phyloP scores from a whole-genome alignment of 1,284 basidiomycete genomes.

The Rhodotorula glutinis region DNA sequence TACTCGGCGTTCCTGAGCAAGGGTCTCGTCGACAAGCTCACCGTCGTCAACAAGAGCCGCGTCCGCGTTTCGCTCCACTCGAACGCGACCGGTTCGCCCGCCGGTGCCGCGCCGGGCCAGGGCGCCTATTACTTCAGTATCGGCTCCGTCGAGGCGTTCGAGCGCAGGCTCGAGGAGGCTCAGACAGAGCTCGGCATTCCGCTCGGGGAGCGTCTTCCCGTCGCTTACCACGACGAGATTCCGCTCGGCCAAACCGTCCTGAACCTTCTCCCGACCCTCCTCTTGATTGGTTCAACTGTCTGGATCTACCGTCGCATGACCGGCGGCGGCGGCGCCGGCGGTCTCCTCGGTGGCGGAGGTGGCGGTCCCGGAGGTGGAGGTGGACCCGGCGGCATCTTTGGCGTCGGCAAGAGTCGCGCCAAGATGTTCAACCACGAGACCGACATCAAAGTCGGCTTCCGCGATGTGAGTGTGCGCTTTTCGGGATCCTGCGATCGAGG shows the following conservation, averaged over 20 bases:
- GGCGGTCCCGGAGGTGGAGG: constrained; percentile 52
- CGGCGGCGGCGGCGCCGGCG: constrained; percentile 42
- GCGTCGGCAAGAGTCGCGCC: constrained; percentile 92
- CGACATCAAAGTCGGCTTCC: constrained; percentile 88
- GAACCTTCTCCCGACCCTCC: constrained; percentile 89
- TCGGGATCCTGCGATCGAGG: background rate
- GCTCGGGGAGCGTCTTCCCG: constrained; percentile 87
- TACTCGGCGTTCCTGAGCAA: constrained; percentile 57
- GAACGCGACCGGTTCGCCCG: constrained; percentile 61
- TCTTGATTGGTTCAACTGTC: constrained; percentile 84
- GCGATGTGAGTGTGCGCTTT: constrained; percentile 54
- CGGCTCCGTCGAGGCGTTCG: constrained; percentile 95
- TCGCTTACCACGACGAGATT: constrained; percentile 93
- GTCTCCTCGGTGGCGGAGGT: constrained; percentile 56
- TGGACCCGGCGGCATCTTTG: constrained; percentile 87
- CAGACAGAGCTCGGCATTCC: constrained; percentile 91
- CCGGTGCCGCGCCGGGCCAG: constrained; percentile 14
- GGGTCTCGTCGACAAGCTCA: constrained; percentile 90
- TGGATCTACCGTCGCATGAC: constrained; percentile 79
- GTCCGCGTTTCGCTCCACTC: constrained; percentile 84
- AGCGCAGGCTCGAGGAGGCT: constrained; percentile 87
- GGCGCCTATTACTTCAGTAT: constrained; percentile 85
- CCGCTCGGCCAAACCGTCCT: constrained; percentile 76
- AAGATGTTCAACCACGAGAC: constrained; percentile 91
- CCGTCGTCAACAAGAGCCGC: constrained; percentile 85